phyloP scores from a whole-genome alignment of 2,329 filamentous ascomycete species.

The Coniochaeta sp. region DNA sequence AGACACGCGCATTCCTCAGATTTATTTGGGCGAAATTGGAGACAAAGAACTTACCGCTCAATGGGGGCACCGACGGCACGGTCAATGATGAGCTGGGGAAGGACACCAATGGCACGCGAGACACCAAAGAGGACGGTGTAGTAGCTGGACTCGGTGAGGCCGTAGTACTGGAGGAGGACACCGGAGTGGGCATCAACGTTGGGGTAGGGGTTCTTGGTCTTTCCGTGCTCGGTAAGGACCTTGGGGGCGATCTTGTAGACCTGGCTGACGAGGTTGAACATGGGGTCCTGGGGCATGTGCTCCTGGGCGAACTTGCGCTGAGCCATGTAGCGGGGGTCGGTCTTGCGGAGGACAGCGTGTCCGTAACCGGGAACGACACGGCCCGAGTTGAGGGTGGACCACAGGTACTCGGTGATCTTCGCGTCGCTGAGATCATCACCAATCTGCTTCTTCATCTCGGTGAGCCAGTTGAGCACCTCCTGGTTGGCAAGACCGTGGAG shows the following conservation, averaged over 20 bases:
- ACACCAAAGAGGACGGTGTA: conserved; percentile 99
- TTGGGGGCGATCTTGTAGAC: conserved; percentile 99
- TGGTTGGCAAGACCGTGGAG: conserved; percentile 99
- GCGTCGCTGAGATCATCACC: conserved; percentile 94
- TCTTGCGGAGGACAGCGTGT: conserved; percentile 99
- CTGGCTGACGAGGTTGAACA: conserved; percentile 99
- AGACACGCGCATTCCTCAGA: not conserved
- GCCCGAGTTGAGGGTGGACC: conserved; percentile 91
- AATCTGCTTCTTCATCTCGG: conserved; percentile 94
- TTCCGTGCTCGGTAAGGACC: conserved; percentile 98
- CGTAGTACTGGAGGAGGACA: conserved; percentile 99
- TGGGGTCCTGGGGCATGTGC: conserved; percentile 92
- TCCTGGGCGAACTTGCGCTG: conserved; percentile 94
- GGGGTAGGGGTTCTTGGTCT: conserved; percentile 99
- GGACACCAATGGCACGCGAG: conserved; percentile 93
- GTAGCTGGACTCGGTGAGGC: conserved; percentile 97
- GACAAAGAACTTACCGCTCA: conserved; percentile 57
- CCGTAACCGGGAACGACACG: conserved; percentile 98
- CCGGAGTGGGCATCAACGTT: conserved; percentile 99
- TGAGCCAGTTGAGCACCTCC: conserved; percentile 98
- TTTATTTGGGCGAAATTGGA: not conserved
- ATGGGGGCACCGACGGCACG: conserved; percentile 94
- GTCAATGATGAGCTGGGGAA: conserved; percentile 99
- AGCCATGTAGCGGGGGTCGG: conserved; percentile 95
- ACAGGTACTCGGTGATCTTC: conserved; percentile 97